These are phyloP conservation scores for Saturnispora bothae DNA, from an alignment of 805 yeast genomes.

Conservation along the genomic window DNA sequence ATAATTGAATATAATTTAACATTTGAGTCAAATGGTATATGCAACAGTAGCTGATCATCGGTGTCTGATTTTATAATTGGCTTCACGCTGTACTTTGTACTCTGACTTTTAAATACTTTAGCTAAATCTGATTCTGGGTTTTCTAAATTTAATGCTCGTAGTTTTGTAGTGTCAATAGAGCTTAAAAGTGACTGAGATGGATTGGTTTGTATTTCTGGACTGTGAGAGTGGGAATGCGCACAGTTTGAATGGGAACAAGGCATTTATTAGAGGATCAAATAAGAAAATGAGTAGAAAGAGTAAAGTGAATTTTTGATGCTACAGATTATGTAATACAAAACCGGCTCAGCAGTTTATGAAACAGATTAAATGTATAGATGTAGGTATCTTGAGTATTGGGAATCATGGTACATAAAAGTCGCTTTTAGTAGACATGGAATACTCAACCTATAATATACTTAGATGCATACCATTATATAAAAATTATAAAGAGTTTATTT, in stretches of 20 bases:
- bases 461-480: no score
- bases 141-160: slow-evolving; percentile 54
- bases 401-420: no score
- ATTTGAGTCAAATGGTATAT: slow-evolving; percentile 69
- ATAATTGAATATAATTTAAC: slow-evolving; percentile 69
- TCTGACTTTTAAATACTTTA: slow-evolving; percentile 43
- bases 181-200: slow-evolving; percentile 56
- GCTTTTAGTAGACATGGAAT: no score
- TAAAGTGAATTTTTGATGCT: not conserved
- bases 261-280: no score
- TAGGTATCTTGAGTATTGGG: no score
- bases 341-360: no score
- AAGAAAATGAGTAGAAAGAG: no score
- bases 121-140: slow-evolving; percentile 40
- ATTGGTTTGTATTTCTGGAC: slow-evolving; percentile 62
- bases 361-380: no score
- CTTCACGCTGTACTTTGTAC: slow-evolving; percentile 37
- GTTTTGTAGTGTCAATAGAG: slow-evolving; percentile 47
- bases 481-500: no score
- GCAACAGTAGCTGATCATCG: slow-evolving; percentile 69
- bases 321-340: no score
- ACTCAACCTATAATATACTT: no score
- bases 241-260: no score
- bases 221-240: not conserved
- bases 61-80: slow-evolving; percentile 50